A percentile compares a stretch with the other conserved stretches of the same genome.
These are phyloP conservation scores for Rosa multiflora DNA, from an alignment of 306 rosid species.

Conservation along the genomic window DNA sequence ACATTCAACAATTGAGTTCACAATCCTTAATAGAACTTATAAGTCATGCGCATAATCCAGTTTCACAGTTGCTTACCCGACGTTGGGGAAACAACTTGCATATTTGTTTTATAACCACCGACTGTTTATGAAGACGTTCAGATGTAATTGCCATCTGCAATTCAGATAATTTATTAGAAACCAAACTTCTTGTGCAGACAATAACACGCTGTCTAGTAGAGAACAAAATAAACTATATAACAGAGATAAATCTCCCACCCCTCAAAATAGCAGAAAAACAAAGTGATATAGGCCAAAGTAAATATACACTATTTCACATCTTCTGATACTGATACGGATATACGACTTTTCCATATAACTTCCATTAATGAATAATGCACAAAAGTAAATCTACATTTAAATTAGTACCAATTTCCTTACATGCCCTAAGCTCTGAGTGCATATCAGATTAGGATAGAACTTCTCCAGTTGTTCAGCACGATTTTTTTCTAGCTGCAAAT, in stretches of 20 bases:
- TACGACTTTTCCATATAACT: conserved; percentile 5
- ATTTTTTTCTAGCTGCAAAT: conserved; percentile 73
- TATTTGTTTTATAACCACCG: conserved; percentile 86
- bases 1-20: conserved; percentile 10
- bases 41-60: conserved; percentile 21
- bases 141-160: conserved; percentile 91
- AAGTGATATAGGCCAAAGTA: conserved; percentile 10
- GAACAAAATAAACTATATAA: conserved; percentile 12
- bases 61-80: conserved; percentile 55
- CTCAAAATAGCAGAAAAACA: conserved; percentile 19
- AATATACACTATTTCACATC: conserved; percentile 6
- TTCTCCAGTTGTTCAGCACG: conserved; percentile 84
- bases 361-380: conserved; percentile 8
- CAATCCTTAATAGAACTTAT: neutral
- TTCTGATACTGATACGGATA: neutral
- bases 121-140: conserved; percentile 87
- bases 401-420: conserved; percentile 47
- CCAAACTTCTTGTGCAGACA: conserved; percentile 14
- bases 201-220: neutral
- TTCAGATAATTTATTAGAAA: conserved; percentile 21
- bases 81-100: conserved; percentile 94
- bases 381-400: conserved; percentile 21
- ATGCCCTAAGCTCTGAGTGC: conserved; percentile 91
- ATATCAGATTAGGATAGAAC: conserved; percentile 79
- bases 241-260: conserved; percentile 14